Base-by-base conservation (phyloP, 768 basidiomycete genomes). In the Gymnopilus junonius region DNA sequence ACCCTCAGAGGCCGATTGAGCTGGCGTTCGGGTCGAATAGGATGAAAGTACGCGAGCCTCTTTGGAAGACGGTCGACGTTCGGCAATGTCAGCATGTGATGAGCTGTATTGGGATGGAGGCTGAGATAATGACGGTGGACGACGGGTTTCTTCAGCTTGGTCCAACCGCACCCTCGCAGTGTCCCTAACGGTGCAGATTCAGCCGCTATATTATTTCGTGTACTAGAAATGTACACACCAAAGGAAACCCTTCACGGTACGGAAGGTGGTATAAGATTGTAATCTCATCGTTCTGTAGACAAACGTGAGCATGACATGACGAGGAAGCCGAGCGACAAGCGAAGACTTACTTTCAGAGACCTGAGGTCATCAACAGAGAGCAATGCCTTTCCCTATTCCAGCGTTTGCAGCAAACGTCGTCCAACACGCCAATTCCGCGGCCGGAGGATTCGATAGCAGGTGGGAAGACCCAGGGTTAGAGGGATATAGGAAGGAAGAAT, bases 131-230 rank as follows among this genome's bases (percentile, higher is more conserved):
- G 40, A 21, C 32, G 62, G 53, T 1, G 53, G 35, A 90, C 89
- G 65, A 95, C 79, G 0, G 92, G 90, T 58, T 86, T 88, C 80
- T 95, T 95, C 64, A 95, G 83, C 66, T 87, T 90, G 2, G 83
- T 80, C 93, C 93, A 2, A 95, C 90, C 55, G 94, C 91, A 56
- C 90, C 94, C 76, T 95, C 93, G 70, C 93, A 95, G 67, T 89
- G 91, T 4, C 94, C 93, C 92, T 93, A 56, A 23, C 8, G 12
- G 17, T 11, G 58, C 34, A 25, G 35, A 55, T 27, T 17, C 46
- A 46, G 54, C 54, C 29, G 15, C 12, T 34, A n/a, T 54, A 48
- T 12, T n/a, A 34, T 21, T 37, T 31, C 11, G 21, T 7, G 4
- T 11, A 27, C n/a, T n/a, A 27, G 14, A 20, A 42, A 25, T 8